phyloP scores from a whole-genome alignment of 495 filamentous ascomycete species.

The Neurospora sp. region DNA sequence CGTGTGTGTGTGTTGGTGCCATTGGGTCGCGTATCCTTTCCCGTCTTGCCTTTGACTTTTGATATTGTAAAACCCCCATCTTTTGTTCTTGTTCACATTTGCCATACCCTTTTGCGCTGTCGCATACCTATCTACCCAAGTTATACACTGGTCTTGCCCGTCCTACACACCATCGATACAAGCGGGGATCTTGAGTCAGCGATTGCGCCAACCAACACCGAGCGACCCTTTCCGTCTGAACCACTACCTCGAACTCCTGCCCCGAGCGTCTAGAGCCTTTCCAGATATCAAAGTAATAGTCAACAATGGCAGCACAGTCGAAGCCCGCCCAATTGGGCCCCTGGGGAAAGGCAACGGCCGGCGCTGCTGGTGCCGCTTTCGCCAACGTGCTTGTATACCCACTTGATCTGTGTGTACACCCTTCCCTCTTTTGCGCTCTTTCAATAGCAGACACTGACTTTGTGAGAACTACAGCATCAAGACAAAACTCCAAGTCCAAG shows the following conservation, averaged over 20 bases:
- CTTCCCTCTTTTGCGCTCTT: not conserved
- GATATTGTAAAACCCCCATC: not conserved
- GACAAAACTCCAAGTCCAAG: constrained; percentile 93
- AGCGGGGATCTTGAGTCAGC: not conserved
- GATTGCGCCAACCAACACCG: not conserved
- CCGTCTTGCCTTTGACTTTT: not conserved
- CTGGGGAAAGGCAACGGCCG: constrained; percentile 88
- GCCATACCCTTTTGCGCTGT: not conserved
- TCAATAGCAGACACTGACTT: not conserved
- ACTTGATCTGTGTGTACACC: constrained; percentile 72
- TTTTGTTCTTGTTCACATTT: not conserved
- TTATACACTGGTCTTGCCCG: not conserved
- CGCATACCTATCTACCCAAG: not conserved
- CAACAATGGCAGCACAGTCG: constrained; percentile 65
- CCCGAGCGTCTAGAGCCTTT: not conserved
- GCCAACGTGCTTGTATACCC: constrained; percentile 97
- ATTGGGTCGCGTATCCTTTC: not conserved
- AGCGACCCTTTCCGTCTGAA: not conserved
- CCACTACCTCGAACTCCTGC: not conserved
- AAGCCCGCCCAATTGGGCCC: constrained; percentile 72
- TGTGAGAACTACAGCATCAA: constrained; percentile 56
- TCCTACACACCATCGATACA: not conserved
- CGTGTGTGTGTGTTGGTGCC: not conserved
- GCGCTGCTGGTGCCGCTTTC: constrained; percentile 84
- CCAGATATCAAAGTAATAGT: constrained; percentile 3